Evolutionary conservation across 108 stramenopile genomes (phyloP).

Genomic region (Chaetoceros muelleri): DNA sequence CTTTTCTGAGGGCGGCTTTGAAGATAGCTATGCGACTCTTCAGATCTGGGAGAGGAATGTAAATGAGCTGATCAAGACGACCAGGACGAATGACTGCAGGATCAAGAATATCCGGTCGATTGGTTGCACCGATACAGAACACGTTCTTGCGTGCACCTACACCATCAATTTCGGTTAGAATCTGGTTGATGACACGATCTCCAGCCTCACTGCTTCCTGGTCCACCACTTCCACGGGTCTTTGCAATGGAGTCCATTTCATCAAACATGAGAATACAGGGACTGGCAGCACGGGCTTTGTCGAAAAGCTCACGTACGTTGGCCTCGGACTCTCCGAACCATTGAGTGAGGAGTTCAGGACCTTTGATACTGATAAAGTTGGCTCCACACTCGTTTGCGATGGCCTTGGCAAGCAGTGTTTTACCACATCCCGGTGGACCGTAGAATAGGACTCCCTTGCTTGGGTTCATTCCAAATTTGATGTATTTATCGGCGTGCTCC

Average conservation of each 20-base stretch:
- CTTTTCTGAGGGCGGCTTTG: conserved; percentile 90
- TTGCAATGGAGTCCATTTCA: conserved; percentile 96
- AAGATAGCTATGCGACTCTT: conserved; percentile 88
- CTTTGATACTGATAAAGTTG: conserved; percentile 96
- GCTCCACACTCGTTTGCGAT: conserved; percentile 97
- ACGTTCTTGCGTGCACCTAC: conserved; percentile 90
- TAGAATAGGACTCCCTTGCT: conserved; percentile 92
- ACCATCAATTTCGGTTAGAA: conserved; percentile 97
- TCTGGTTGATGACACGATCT: conserved; percentile 98
- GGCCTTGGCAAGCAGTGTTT: conserved; percentile 97
- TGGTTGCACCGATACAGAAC: conserved; percentile 92
- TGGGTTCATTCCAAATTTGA: conserved; percentile 86
- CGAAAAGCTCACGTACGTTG: conserved; percentile 91
- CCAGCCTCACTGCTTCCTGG: conserved; percentile 88
- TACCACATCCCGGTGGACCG: conserved; percentile 90
- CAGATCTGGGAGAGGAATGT: conserved; percentile 86
- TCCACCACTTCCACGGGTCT: conserved; percentile 72
- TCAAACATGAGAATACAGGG: conserved; percentile 99
- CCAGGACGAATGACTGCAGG: conserved; percentile 92
- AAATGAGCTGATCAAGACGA: conserved; percentile 90
- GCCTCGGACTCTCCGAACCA: conserved; percentile 98
- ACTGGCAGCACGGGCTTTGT: conserved; percentile 79
- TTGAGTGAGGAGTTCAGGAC: conserved; percentile 92
- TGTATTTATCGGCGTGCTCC: conserved; percentile 92
- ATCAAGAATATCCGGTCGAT: conserved; percentile 90